Evolutionary conservation across 768 basidiomycete genomes (phyloP).

Genomic region (Russula ochroleuca): DNA sequence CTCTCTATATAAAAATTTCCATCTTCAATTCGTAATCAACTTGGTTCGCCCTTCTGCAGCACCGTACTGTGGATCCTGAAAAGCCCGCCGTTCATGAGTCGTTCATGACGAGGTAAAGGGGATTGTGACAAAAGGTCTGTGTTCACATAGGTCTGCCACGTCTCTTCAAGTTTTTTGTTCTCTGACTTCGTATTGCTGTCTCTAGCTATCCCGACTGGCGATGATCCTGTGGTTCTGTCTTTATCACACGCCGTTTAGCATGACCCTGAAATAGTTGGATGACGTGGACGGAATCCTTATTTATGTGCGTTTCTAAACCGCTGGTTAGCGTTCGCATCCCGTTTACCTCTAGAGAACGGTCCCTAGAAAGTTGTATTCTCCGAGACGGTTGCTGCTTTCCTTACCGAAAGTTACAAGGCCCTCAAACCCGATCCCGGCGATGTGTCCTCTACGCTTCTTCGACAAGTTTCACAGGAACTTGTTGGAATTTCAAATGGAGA

Average conservation of each 20-base stretch:
- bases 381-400: neutral
- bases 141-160: no score
- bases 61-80: no score
- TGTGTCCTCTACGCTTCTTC: no score
- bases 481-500: neutral
- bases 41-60: no score
- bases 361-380: neutral
- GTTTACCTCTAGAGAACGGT: neutral
- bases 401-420: neutral
- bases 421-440: neutral
- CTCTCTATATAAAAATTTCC: no score
- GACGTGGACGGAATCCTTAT: constrained; percentile 3
- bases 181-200: neutral
- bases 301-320: neutral
- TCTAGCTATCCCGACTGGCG: neutral
- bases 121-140: no score
- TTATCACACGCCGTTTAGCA: neutral
- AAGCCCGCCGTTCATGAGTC: no score
- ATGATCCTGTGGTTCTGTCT: neutral
- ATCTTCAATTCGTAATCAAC: no score
- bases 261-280: neutral
- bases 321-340: neutral
- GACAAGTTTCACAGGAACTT: no score
- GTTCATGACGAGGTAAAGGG: no score
- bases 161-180: neutral